Evolutionary conservation across 2,329 filamentous ascomycete species (phyloP), one percentile per base, ranked within the genome.

Genomic region (Colletotrichum sublineola): DNA sequence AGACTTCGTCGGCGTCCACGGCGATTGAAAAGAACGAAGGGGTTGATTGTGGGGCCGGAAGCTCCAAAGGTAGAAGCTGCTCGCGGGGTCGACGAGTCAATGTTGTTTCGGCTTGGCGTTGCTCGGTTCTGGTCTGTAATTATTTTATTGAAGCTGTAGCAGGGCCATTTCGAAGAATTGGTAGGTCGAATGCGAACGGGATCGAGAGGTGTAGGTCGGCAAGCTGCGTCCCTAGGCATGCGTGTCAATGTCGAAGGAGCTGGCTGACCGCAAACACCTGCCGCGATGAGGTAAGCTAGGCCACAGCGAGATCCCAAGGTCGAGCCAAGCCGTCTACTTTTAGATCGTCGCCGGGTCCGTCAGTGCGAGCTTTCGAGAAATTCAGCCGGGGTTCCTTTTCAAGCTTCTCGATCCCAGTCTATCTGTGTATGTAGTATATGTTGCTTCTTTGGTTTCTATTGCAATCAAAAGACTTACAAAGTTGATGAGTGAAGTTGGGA

Each of bases 221-320:
- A 18, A 67, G 57, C 48, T 62, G n/a, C 57, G 52, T 52, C 53
- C 36, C 44, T 63, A 52, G 53, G 61, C 55, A 29, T 58, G 52
- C 36, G 52, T 70, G 55, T 56, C 52, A 48, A 63, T 33, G 52
- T 60, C 57, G 42, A 36, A 63, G 29, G 69, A 55, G 60, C 66
- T 72, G 53, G 60, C 66, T 72, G 60, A 52, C 66, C 57, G 63
- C 31, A 53, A 46, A n/a, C 55, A 65, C 40, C 68, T 40, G 40
- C 53, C 15, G 60, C 61, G 70, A 73, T 73, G 70, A 73, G 70
- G 70, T 73, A 73, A 73, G 70, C 70, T 65, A 40, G 69, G 58
- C 66, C 60, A 72, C 58, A 29, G 53, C 44, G 53, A 63, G 20
- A 60, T 58, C 40, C 56, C 56, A 52, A 50, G 53, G 63, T 48